Base-by-base conservation (phyloP, 2,329 filamentous ascomycete genomes). In the Cryoendolithus antarcticus region DNA sequence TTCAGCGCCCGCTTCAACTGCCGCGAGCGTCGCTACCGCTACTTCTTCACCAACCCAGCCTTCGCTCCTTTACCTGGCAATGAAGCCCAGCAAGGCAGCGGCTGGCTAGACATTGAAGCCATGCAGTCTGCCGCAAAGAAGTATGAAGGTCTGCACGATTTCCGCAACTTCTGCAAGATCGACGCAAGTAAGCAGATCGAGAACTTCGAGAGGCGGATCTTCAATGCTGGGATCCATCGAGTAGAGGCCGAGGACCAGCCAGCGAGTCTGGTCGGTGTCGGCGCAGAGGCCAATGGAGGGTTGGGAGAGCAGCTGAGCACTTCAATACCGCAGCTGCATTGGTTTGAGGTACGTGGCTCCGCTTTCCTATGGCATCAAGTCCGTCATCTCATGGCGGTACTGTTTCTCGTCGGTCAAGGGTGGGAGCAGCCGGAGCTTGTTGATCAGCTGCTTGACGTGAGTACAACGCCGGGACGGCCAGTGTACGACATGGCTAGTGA, bases 281-380 rank as follows among this genome's bases (percentile, higher is more conserved):
- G 24, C 19, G 34, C 21, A 33, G 30, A 21, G 3, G 28, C 39
- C n/a, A 21, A 35, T 9, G 29, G 21, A 9, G 39, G 24, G 21
- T 21, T 24, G 10, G 40, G 31, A 9, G 40, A 35, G 32, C 32
- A 28, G 2, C 19, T 42, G 10, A 35, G 15, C 8, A 35, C 35
- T 10, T 32, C 34, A 8, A 40, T 45, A n/a, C 56, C 77, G 5
- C 83, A 85, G 54, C 73, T 95, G 9, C 96, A 93, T 64, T 80
- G 81, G 45, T 93, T 98, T 61, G 80, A 81, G 42, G 77, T 98
- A 31, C 77, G 88, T 49, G 91, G 91, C 12, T 86, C 82, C 6
- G 91, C 88, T 2, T 98, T 98, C 61, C 65, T 98, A 34, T 98
- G 91, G 91, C 91, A 98, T 63, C 91, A 98, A 64, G 93, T 98